Percentiles rank a stretch among this genome's conserved stretches.
Conservation (phyloP, 768 basidiomycete genomes). For the Podaxis pistillaris region DNA sequence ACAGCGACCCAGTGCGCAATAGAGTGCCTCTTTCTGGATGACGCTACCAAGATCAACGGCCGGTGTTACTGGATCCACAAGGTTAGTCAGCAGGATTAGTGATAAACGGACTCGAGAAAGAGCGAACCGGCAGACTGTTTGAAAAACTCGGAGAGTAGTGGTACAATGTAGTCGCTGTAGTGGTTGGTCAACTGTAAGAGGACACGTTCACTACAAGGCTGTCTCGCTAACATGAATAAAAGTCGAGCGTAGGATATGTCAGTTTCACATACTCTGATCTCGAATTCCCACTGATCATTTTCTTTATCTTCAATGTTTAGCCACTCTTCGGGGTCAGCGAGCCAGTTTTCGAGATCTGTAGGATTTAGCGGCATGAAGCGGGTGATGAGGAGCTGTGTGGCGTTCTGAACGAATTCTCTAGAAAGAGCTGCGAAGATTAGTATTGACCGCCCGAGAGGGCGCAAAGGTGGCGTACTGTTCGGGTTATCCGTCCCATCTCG, state of each 20-base stretch:
- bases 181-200: conserved; percentile 74
- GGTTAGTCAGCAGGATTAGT: conserved; percentile 1
- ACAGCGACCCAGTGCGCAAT: conserved; percentile 88
- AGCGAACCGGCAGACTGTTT: conserved; percentile 57
- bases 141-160: conserved; percentile 61
- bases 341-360: conserved; percentile 80
- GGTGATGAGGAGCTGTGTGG: conserved; percentile 73
- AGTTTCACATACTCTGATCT: conserved; percentile 66
- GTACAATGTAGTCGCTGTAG: conserved; percentile 67
- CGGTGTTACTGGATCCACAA: conserved; percentile 36
- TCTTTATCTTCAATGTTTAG: conserved; percentile 86
- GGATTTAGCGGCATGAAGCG: conserved; percentile 84
- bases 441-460: not conserved
- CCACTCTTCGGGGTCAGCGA: conserved; percentile 93
- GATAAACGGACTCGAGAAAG: not conserved
- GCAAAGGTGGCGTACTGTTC: conserved; percentile 41
- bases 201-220: conserved; percentile 96
- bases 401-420: conserved; percentile 69
- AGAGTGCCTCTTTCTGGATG: conserved; percentile 82
- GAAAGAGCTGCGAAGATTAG: conserved; percentile 48
- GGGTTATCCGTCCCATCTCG: conserved; percentile 60
- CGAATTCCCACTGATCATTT: conserved; percentile 91
- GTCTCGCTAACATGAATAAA: conserved; percentile 2
- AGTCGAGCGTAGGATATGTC: not conserved
- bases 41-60: conserved; percentile 55